Base-by-base conservation (phyloP, 2,329 filamentous ascomycete genomes). In the Metarhizium rileyi region DNA sequence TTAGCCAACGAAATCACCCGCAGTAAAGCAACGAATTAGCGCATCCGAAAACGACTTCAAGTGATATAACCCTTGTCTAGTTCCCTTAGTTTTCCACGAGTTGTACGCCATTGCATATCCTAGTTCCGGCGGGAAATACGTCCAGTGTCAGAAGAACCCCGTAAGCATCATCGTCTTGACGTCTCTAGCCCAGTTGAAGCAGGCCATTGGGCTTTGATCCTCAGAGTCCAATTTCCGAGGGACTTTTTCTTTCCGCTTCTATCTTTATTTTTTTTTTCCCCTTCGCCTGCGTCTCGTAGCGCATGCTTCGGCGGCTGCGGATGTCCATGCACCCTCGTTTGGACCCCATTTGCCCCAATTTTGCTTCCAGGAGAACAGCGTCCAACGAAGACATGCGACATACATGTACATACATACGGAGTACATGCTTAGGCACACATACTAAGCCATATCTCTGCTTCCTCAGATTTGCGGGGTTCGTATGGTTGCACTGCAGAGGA, bases 401-500 rank as follows among this genome's bases (percentile, higher is more conserved):
- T 33, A 25, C 16, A 14, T 42, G 16, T 33, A 12, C 30, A 28
- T 28, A 28, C 27, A 10, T 28, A 28, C 27, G 5, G 5, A 5
- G 27, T 36, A 36, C 33, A 38, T 38, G n/a, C 35, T 9, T 38
- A n/a, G 35, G 35, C 25, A 23, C 20, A 25, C 25, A 14, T 9
- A 25, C 9, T 22, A 20, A 42, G 38, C 38, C 22, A 42, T 23
- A 41, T 23, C 18, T 18, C 38, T 42, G 38, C 12, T 8, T 25
- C 12, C 12, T 12, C 10, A 38, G 22, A 5, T 49, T 53, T 56
- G 50, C 49, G 52, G 55, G 49, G 55, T 49, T 36, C 35, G 50
- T 52, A 47, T 44, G 26, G 53, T 56, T 44, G 49, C 55, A 57
- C 51, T 41, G 38, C 49, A 57, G 52, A 36, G 41, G 46, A 53